Conservation (phyloP, 1,284 basidiomycete genomes). For the Leccinum pachyderme region DNA sequence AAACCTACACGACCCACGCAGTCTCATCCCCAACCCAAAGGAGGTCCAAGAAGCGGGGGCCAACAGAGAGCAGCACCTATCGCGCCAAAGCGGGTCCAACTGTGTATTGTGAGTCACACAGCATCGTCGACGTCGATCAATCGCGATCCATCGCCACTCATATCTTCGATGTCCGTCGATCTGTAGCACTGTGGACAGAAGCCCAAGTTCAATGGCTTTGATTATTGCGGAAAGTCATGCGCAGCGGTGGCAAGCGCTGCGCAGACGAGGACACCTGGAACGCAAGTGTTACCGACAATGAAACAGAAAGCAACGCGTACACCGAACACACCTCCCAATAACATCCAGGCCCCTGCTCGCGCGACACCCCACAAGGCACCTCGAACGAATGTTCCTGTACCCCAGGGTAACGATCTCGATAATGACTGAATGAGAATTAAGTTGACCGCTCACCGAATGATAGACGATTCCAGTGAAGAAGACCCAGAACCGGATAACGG, state of each 20-base stretch:
- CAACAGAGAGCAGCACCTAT: slow-evolving; percentile 15
- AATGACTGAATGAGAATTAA: slow-evolving; percentile 5
- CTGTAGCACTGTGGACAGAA: slow-evolving; percentile 34
- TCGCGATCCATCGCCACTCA: slow-evolving; percentile 25
- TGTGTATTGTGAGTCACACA: slow-evolving; percentile 28
- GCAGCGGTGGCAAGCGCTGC: slow-evolving; percentile 23
- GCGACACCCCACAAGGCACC: slow-evolving; percentile 14
- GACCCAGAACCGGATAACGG: slow-evolving; percentile 21
- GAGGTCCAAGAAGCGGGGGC: slow-evolving; percentile 11
- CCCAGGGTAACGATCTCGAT: slow-evolving; percentile 26
- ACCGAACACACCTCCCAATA: slow-evolving; percentile 11
- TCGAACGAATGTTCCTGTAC: slow-evolving; percentile 12
- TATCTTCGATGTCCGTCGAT: slow-evolving; percentile 26
- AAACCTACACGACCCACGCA: slow-evolving; percentile 13
- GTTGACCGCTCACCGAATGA: slow-evolving; percentile 10
- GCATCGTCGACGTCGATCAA: slow-evolving; percentile 24
- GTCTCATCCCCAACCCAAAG: slow-evolving; percentile 14
- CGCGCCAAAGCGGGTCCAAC: slow-evolving; percentile 19
- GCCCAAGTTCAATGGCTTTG: slow-evolving; percentile 33
- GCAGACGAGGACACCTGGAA: slow-evolving; percentile 17
- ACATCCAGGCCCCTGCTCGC: neutral
- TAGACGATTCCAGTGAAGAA: slow-evolving; percentile 29
- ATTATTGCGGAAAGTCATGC: slow-evolving; percentile 35
- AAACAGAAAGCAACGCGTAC: slow-evolving; percentile 20
- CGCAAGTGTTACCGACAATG: slow-evolving; percentile 10